A percentile compares a stretch with the other conserved stretches of the same genome.
These are phyloP conservation scores for Mucor saturninus DNA, from an alignment of 371 early-diverging fungal species.

Conservation along the genomic window DNA sequence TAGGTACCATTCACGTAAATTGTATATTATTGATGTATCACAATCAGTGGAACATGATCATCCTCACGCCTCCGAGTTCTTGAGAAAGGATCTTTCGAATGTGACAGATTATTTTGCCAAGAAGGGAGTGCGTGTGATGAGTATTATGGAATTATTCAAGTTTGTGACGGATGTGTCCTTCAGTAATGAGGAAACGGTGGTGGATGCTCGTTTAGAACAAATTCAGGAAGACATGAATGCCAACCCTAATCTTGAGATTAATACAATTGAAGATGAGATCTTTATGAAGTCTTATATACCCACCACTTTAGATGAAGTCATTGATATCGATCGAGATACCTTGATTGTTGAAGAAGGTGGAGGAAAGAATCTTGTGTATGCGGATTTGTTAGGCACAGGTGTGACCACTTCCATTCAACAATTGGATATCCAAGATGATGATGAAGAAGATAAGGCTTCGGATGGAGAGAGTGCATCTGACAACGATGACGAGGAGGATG, in stretches of 20 bases:
- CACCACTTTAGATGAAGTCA: conserved; percentile 89
- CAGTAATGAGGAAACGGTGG: conserved; percentile 64
- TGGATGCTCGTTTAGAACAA: conserved; percentile 69
- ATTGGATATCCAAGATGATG: conserved; percentile 25
- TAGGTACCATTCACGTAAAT: conserved; percentile 78
- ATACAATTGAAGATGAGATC: conserved; percentile 84
- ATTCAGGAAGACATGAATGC: conserved; percentile 45
- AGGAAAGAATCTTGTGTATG: conserved; percentile 64
- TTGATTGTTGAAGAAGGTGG: conserved; percentile 74
- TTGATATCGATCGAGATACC: conserved; percentile 88
- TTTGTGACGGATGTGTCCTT: conserved; percentile 80
- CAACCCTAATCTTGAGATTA: conserved; percentile 39
- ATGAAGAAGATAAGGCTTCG: conserved; percentile 33
- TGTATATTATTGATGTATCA: conserved; percentile 98
- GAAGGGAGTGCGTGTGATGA: conserved; percentile 81
- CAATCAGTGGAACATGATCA: conserved; percentile 99
- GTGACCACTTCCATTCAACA: conserved; percentile 24
- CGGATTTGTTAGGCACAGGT: conserved; percentile 47
- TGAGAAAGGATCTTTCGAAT: conserved; percentile 95
- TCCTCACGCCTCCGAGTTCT: conserved; percentile 97
- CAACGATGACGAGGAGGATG: conserved; percentile 41
- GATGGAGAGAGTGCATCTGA: conserved; percentile 32
- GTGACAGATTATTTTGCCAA: conserved; percentile 95
- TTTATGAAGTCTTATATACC: conserved; percentile 94
- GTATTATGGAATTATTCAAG: conserved; percentile 86